Evolutionary conservation across 2,329 filamentous ascomycete genomes (phyloP).

Genomic region (Pyrenochaeta sp.): DNA sequence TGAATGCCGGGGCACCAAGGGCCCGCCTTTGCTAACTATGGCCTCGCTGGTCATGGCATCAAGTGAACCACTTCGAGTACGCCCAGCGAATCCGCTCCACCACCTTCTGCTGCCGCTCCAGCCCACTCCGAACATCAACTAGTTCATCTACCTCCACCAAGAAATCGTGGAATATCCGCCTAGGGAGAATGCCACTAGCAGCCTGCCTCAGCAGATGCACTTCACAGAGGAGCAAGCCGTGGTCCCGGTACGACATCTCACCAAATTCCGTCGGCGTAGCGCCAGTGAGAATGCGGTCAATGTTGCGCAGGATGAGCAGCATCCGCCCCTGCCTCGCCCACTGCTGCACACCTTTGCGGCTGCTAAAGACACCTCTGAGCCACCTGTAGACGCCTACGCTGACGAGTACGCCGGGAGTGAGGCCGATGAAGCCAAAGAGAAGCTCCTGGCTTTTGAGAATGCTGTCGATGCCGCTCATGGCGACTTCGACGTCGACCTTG

Average conservation of each 20-base stretch:
- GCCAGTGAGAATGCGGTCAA: slow-evolving; percentile 71
- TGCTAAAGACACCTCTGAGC: slow-evolving; percentile 73
- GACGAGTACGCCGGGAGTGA: slow-evolving; percentile 92
- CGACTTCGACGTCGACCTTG: slow-evolving; percentile 96
- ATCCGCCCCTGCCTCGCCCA: slow-evolving; percentile 74
- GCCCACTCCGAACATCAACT: slow-evolving; percentile 78
- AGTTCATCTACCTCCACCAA: slow-evolving; percentile 87
- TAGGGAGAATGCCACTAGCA: slow-evolving; percentile 73
- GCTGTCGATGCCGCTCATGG: slow-evolving; percentile 93
- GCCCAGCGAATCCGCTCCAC: slow-evolving; percentile 89
- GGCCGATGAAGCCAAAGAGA: slow-evolving; percentile 93
- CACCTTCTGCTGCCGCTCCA: slow-evolving; percentile 79
- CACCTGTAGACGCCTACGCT: slow-evolving; percentile 79
- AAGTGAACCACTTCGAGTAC: slow-evolving; percentile 76
- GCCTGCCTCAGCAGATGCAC: slow-evolving; percentile 81
- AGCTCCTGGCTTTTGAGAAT: slow-evolving; percentile 95
- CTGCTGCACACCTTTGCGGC: slow-evolving; percentile 71
- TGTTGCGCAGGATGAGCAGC: slow-evolving; percentile 82
- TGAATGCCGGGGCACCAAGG: no score
- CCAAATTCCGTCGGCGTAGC: slow-evolving; percentile 71
- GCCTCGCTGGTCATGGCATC: slow-evolving; percentile 1
- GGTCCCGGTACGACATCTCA: slow-evolving; percentile 88
- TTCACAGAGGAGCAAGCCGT: slow-evolving; percentile 89
- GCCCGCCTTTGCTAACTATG: background rate
- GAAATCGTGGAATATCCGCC: slow-evolving; percentile 82